Evolutionary conservation across 805 yeast species (phyloP).

Genomic region (Starmerella potacharoeniae): DNA sequence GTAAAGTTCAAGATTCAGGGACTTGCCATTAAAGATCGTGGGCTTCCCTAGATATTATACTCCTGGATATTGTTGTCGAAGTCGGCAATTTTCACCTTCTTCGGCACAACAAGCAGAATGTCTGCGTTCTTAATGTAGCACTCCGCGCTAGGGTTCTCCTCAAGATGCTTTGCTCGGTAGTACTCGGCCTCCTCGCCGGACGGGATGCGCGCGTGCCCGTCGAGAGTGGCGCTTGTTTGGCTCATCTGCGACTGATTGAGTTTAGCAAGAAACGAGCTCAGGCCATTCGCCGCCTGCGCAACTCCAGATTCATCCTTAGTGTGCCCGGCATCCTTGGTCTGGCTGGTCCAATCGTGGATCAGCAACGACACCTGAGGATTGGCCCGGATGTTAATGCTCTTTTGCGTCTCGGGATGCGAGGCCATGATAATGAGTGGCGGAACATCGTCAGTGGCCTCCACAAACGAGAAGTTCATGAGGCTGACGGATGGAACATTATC

Average conservation of each 20-base stretch:
- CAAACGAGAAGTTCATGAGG: slow-evolving; percentile 75
- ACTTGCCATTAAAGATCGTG: too few species aligned
- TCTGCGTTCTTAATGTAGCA: slow-evolving; percentile 55
- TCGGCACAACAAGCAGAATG: slow-evolving; percentile 51
- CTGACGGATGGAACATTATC: slow-evolving; percentile 75
- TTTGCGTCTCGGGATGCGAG: slow-evolving; percentile 59
- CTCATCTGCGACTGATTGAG: slow-evolving; percentile 72
- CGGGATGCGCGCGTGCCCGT: slow-evolving; percentile 54
- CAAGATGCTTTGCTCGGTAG: slow-evolving; percentile 50
- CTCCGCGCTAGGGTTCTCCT: slow-evolving; percentile 57
- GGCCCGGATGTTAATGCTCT: slow-evolving; percentile 51
- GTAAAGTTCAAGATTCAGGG: too few species aligned
- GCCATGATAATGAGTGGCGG: slow-evolving; percentile 41
- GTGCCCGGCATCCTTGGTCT: slow-evolving; percentile 35
- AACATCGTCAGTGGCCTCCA: slow-evolving; percentile 22
- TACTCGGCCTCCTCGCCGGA: slow-evolving; percentile 42
- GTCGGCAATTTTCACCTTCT: slow-evolving; percentile 69
- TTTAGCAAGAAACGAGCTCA: slow-evolving; percentile 54
- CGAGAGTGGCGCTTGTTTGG: slow-evolving; percentile 69
- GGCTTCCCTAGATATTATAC: slow-evolving; percentile 2
- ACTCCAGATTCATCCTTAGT: slow-evolving; percentile 43
- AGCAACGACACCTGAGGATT: slow-evolving; percentile 75
- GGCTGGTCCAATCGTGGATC: slow-evolving; percentile 72
- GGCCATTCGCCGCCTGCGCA: slow-evolving; percentile 21
- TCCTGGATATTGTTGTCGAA: slow-evolving; percentile 17